Evolutionary conservation across 1,284 basidiomycete species (phyloP), one percentile per base, ranked within the genome.

Genomic region (Bjerkandera adusta): DNA sequence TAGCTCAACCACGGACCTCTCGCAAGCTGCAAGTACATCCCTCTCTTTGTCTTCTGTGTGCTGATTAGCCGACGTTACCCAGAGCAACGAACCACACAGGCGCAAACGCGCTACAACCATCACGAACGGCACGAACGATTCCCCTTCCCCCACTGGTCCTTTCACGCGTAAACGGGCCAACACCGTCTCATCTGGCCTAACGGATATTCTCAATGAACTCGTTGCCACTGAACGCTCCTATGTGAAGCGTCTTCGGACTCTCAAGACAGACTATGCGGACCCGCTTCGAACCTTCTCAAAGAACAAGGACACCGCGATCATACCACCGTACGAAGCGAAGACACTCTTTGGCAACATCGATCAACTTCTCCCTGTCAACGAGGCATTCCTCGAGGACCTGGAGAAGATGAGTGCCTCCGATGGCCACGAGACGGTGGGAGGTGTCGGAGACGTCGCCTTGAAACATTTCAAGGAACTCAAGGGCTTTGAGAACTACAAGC

Each of bases 311-410:
- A 92, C 89, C 0, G 82, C 86, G 35, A 92, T 97, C 57, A 80
- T 98, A 39, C 86, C 89, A 2, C 70, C 83, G 15, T 97, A 96
- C 64, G 90, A 97, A 61, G 92, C 95, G 18, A 96, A 93, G 57
- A 87, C 83, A 0, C 75, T 98, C 22, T 98, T 98, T 57, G 92
- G 92, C 42, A 98, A 98, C 66, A 81, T 97, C 37, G 95, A 97
- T 65, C 85, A 82, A 41, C 76, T 98, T 11, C 65, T 97, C 1
- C 88, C 87, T 1, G 89, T 93, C 7, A 94, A 97, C 56, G 85
- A 89, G 58, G 83, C 87, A 0, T 95, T 98, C 60, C 71, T 97
- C 32, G 68, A 68, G 10, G 95, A 97, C 62, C 73, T 98, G 26
- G 90, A 97, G 64, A 77, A 74, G 64, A 84, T 93, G 84, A 49